Evolutionary conservation across 352 stramenopile species (phyloP).

Genomic region (Phytopythium delawarense): DNA sequence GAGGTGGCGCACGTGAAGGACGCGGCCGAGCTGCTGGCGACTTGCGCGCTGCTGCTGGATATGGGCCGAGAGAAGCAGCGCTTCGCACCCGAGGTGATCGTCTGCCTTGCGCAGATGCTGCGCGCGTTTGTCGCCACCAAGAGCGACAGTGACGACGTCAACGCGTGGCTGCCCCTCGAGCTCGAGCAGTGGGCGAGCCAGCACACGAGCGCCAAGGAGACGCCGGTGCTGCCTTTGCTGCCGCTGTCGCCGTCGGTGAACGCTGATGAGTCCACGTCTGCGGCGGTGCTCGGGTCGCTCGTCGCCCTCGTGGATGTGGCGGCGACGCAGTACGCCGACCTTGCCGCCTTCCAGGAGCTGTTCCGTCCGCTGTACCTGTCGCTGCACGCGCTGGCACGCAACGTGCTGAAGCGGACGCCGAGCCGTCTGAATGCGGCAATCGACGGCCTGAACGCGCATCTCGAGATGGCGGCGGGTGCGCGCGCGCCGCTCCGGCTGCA

Average conservation of each 20-base stretch:
- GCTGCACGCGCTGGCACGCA: slow-evolving; percentile 54
- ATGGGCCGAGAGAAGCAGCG: slow-evolving; percentile 88
- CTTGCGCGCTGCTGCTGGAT: slow-evolving; percentile 58
- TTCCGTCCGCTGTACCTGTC: slow-evolving; percentile 70
- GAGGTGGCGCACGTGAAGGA: slow-evolving; percentile 70
- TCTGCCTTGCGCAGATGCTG: slow-evolving; percentile 46
- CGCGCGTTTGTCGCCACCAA: slow-evolving; percentile 36
- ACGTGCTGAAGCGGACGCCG: slow-evolving; percentile 19
- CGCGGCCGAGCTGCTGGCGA: slow-evolving; percentile 77
- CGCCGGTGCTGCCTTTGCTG: slow-evolving; percentile 32
- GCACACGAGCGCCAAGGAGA: slow-evolving; percentile 1
- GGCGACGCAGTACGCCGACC: slow-evolving; percentile 47
- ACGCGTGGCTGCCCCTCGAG: slow-evolving; percentile 47
- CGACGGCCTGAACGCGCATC: slow-evolving; percentile 34
- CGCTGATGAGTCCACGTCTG: slow-evolving; percentile 7
- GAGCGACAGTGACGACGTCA: slow-evolving; percentile 15
- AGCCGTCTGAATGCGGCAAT: slow-evolving; percentile 43
- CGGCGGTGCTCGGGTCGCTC: slow-evolving; percentile 38
- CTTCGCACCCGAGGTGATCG: slow-evolving; percentile 84
- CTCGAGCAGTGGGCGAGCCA: slow-evolving; percentile 38
- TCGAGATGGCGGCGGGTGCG: slow-evolving; percentile 40
- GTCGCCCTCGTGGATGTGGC: slow-evolving; percentile 43
- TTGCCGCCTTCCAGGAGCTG: slow-evolving; percentile 74
- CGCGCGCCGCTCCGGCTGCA: slow-evolving; percentile 72
- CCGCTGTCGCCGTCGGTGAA: slow-evolving; percentile 36